Evolutionary conservation across 139 green algal genomes (phyloP), one percentile per base, ranked within the genome.

Genomic region (Edaphochlamys debaryana): DNA sequence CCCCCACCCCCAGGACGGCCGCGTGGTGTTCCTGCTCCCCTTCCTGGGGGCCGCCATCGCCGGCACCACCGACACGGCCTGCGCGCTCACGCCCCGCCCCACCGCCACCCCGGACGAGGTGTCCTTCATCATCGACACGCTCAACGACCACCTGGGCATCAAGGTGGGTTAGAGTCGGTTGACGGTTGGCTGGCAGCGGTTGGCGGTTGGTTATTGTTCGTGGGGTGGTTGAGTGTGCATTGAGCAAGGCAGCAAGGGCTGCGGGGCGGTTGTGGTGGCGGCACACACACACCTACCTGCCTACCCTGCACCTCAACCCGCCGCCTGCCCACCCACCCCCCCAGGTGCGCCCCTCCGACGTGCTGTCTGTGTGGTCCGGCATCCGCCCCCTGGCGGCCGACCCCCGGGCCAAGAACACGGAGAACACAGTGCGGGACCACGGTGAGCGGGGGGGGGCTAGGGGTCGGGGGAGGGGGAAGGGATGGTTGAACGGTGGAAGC

Each of bases 11-110:
- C 80, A 91, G 89, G 97, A 99, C 80, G 97, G 97, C 1, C 90
- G 97, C 6, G 95, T 99, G 42, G 91, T 99, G 68, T 99, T 99
- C 90, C 94, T 99, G 94, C 90, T 99, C 66, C 97, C 96, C 19
- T 98, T 92, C 91, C 92, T 95, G 80, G 92, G 87, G 62, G 52
- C 90, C 38, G 94, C 96, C 40, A 98, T 99, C 67, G 97, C 97
- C 0, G 97, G 97, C 50, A 99, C 97, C 52, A 99, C 96, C 0
- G 95, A 98, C 69, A 66, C 69, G 3, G 64, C 48, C 11, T 87
- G 80, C 69, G 27, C 62, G 19, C 56, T 87, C 38, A 97, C 92
- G 0, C 86, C 91, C 87, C 68, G 50, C 45, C 97, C 97, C 1
- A 69, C 86, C 66, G 88, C 96, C 29, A 93, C 64, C 0, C 91